These are phyloP conservation scores for Hypomontagnella submonticulosa DNA, from an alignment of 495 filamentous ascomycete genomes.

Conservation along the genomic window DNA sequence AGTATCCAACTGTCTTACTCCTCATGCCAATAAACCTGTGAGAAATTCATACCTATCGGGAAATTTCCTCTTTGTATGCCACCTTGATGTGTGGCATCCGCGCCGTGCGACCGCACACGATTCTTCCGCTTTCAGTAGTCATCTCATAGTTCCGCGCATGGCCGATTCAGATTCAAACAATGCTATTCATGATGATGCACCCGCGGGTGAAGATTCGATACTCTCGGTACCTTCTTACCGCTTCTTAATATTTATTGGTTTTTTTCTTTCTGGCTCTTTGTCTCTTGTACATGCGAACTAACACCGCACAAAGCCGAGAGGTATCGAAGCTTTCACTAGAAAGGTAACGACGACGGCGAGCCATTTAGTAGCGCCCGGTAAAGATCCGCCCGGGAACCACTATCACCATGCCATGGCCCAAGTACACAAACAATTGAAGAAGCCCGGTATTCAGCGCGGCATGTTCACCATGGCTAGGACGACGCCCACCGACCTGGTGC, in stretches of 20 bases:
- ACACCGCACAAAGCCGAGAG: conserved; percentile 73
- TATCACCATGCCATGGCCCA: conserved; percentile 90
- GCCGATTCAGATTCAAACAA: conserved; percentile 63
- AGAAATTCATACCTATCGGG: conserved; percentile 35
- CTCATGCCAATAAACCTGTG: conserved; percentile 32
- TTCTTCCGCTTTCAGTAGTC: conserved; percentile 32
- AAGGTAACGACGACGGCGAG: conserved; percentile 95
- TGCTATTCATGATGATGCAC: conserved; percentile 61
- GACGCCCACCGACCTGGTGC: conserved; percentile 89
- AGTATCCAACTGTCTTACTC: conserved; percentile 18
- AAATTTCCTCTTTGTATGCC: conserved; percentile 29
- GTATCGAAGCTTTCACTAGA: conserved; percentile 90
- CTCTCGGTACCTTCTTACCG: conserved; percentile 58
- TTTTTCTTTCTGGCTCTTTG: conserved; percentile 3
- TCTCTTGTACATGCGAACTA: conserved; percentile 31
- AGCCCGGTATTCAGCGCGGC: conserved; percentile 83
- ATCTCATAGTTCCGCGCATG: conserved; percentile 57
- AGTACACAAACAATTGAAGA: conserved; percentile 85
- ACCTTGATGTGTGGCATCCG: conserved; percentile 40
- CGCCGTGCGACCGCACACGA: conserved; percentile 41
- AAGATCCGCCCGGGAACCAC: conserved; percentile 70
- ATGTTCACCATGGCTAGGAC: conserved; percentile 90
- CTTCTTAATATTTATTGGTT: conserved; percentile 5
- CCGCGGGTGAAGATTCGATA: conserved; percentile 60
- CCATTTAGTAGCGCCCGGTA: conserved; percentile 80